Conservation (phyloP, 2,329 filamentous ascomycete species). For the Talaromyces sp. region DNA sequence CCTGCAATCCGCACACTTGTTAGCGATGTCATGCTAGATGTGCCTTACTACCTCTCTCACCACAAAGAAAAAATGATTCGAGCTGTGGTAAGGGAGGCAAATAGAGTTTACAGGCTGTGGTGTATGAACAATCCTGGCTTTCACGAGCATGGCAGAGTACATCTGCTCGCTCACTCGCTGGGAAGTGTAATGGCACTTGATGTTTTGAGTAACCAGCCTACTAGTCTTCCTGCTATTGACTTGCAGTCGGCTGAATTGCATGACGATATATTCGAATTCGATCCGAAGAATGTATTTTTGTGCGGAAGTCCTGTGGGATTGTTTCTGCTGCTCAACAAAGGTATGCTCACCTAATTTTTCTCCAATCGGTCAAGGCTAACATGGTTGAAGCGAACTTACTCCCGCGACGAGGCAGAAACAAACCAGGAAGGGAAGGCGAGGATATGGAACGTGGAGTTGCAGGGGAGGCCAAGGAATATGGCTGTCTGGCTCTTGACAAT, state of each 20-base stretch:
- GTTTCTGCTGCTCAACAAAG: conserved; percentile 79
- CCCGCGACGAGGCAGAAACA: conserved; percentile 70
- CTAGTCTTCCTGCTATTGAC: conserved; percentile 53
- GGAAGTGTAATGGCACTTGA: conserved; percentile 94
- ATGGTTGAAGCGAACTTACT: conserved; percentile 55
- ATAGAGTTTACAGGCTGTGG: conserved; percentile 93
- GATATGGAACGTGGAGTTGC: conserved; percentile 62
- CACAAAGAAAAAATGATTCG: conserved; percentile 94
- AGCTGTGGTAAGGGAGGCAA: conserved; percentile 84
- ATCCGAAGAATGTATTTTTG: conserved; percentile 84
- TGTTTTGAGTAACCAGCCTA: conserved; percentile 85
- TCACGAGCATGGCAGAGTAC: conserved; percentile 72
- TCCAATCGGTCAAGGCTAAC: conserved; percentile 18
- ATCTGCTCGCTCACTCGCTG: conserved; percentile 88
- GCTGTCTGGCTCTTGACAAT: conserved; percentile 90
- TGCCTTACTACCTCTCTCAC: conserved; percentile 95
- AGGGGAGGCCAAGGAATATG: conserved; percentile 76
- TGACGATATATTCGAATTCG: conserved; percentile 74
- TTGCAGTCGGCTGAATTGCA: conserved; percentile 39
- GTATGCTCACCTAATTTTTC: conserved; percentile 22
- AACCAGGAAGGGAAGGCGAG: conserved; percentile 66
- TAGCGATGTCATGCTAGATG: conserved; percentile 96
- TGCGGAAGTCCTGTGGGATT: conserved; percentile 88
- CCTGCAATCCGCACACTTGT: conserved; percentile 91
- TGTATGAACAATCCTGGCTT: conserved; percentile 91